A percentile compares a stretch with the other conserved stretches of the same genome.
Evolutionary conservation across 2,329 filamentous ascomycete genomes (phyloP).

Genomic region (Xylogone sp.): DNA sequence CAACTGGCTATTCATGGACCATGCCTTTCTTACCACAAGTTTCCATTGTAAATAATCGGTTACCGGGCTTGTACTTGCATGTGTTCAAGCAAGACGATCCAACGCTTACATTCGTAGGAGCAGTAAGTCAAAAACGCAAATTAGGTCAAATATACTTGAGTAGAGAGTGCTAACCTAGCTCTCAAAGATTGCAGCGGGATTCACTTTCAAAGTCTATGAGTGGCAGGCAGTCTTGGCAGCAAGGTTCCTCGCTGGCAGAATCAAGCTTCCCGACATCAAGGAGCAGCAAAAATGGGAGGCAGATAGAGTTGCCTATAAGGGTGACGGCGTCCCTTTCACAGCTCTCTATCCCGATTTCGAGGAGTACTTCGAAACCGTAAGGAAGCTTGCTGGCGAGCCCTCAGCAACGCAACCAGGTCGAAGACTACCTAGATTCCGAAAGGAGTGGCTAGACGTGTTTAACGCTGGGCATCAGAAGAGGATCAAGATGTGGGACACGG

Average conservation of each 20-base stretch:
- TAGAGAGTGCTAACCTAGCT: not conserved
- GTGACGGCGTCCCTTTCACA: constrained; percentile 51
- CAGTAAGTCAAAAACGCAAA: constrained; percentile 29
- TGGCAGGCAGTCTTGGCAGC: constrained; percentile 61
- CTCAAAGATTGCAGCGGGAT: constrained; percentile 35
- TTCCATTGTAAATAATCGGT: constrained; percentile 41
- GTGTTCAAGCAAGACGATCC: constrained; percentile 50
- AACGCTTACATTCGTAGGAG: constrained; percentile 51
- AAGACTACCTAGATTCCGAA: constrained; percentile 38
- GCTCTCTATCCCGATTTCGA: constrained; percentile 54
- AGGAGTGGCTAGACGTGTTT: constrained; percentile 46
- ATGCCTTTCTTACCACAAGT: constrained; percentile 50
- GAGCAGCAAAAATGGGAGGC: constrained; percentile 53
- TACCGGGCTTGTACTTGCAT: constrained; percentile 52
- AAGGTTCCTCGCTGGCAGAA: constrained; percentile 50
- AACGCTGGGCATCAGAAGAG: constrained; percentile 51
- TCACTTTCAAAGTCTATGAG: constrained; percentile 65
- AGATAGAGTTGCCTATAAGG: constrained; percentile 44
- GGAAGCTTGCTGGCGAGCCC: constrained; percentile 42
- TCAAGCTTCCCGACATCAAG: constrained; percentile 39
- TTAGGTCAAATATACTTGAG: not conserved
- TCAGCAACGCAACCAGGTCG: not conserved
- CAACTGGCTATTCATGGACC: constrained; percentile 60
- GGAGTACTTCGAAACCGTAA: constrained; percentile 55
- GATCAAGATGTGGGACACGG: constrained; percentile 53